phyloP scores from a whole-genome alignment of 768 basidiomycete species.

The Phylloporus arenicola region DNA sequence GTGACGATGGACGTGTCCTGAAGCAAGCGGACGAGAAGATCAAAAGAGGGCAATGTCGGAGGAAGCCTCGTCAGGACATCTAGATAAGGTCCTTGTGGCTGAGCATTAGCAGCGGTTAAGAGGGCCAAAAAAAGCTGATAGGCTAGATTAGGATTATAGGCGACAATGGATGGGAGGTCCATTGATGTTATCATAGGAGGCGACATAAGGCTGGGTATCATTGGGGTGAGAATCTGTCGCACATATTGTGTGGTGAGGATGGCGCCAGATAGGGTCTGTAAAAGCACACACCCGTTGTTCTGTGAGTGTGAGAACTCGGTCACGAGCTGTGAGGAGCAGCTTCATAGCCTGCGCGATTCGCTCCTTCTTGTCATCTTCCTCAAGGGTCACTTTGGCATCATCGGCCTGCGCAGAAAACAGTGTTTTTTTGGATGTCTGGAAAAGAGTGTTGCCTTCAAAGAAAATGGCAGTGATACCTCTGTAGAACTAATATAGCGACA shows the following conservation, averaged over 20 bases:
- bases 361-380: conserved; percentile 55
- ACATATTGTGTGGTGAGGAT: neutral
- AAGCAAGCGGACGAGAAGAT: conserved; percentile 64
- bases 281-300: conserved; percentile 57
- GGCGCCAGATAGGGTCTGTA: too few species aligned
- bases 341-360: conserved; percentile 58
- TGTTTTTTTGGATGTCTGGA: conserved; percentile 1
- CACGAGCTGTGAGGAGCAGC: conserved; percentile 62
- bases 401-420: conserved; percentile 1
- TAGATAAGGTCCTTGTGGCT: conserved; percentile 39
- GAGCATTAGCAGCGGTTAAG: conserved; percentile 36
- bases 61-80: conserved; percentile 62
- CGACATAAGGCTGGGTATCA: conserved; percentile 38
- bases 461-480: conserved; percentile 14
- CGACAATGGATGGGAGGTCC: conserved; percentile 62
- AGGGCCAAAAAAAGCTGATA: conserved; percentile 61
- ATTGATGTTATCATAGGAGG: conserved; percentile 57
- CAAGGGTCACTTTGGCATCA: conserved; percentile 32
- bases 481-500: conserved; percentile 14
- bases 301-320: conserved; percentile 66
- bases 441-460: conserved; percentile 1
- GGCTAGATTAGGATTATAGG: conserved; percentile 64
- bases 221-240: conserved; percentile 47
- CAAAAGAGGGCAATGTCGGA: conserved; percentile 68
- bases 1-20: conserved; percentile 51